These are phyloP conservation scores for Talaromyces amestolkiae DNA, from an alignment of 2,329 filamentous ascomycete genomes.

Conservation along the genomic window DNA sequence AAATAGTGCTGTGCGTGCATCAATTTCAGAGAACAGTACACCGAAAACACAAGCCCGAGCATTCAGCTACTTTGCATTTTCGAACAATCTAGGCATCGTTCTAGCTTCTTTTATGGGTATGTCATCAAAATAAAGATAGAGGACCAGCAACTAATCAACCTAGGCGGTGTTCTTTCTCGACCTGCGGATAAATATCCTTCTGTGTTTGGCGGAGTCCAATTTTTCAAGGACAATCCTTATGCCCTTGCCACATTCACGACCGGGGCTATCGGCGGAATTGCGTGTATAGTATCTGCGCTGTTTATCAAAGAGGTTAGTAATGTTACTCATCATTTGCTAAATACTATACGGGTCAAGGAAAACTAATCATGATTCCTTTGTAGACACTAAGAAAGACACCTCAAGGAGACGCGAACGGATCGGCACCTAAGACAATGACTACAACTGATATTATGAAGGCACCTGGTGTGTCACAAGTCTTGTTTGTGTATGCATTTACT, in stretches of 20 bases:
- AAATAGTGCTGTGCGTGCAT: slow-evolving; percentile 63
- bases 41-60: slow-evolving; percentile 67
- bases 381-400: slow-evolving; percentile 33
- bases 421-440: slow-evolving; percentile 1
- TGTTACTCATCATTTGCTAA: slow-evolving; percentile 22
- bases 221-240: slow-evolving; percentile 66
- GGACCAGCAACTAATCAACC: neutral
- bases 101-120: slow-evolving; percentile 63
- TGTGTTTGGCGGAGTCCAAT: slow-evolving; percentile 54
- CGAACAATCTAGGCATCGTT: slow-evolving; percentile 71
- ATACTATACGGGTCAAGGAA: slow-evolving; percentile 13
- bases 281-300: slow-evolving; percentile 52
- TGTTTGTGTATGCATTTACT: slow-evolving; percentile 64
- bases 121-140: neutral
- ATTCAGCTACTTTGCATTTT: slow-evolving; percentile 75
- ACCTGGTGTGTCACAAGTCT: slow-evolving; percentile 64
- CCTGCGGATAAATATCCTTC: slow-evolving; percentile 63
- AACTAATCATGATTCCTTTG: neutral
- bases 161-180: slow-evolving; percentile 66
- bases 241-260: slow-evolving; percentile 62
- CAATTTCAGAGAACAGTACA: slow-evolving; percentile 72
- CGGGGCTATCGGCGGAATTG: slow-evolving; percentile 53
- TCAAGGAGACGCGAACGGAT: slow-evolving; percentile 22
- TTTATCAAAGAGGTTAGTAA: slow-evolving; percentile 58
- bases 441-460: slow-evolving; percentile 53